Base-by-base conservation (phyloP, 2,329 filamentous ascomycete species). In the Penicillium fuscoglaucum region DNA sequence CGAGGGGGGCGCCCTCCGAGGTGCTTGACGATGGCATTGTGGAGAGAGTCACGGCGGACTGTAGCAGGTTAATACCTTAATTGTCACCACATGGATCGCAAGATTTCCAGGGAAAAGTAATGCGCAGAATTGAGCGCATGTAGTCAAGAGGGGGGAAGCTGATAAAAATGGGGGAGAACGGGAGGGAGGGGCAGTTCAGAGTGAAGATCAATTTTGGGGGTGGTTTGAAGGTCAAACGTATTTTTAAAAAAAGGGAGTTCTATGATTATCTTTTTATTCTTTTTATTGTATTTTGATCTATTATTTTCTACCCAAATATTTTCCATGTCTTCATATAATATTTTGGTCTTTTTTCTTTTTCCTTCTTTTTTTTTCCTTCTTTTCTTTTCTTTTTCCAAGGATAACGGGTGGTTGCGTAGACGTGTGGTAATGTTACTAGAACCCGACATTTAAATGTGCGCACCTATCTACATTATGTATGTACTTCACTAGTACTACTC, bases 1-100 rank as follows among this genome's bases (percentile, higher is more conserved):
- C 85, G 55, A 88, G 81, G 55, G 85, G 85, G 55, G 79, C 78
- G 59, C 80, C 78, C 47, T 79, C 76, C 56, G 72, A 66, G 59
- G 81, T 78, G 54, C 74, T 66, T 44, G 72, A 46, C 24, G 64
- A 60, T 43, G 66, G 65, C 66, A 68, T 68, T 47, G 60, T 59
- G 40, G 51, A 21, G 31, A 39, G 49, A 55, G 58, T 66, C 59
- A 52, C 62, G 49, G 43, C 21, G 43, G 52, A 60, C 60, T 64
- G 58, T 62, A 41, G 52, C 24, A 9, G 41, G 60, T 61, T 31
- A 57, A 53, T 55, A 43, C 39, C 33, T 35, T 39, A 21, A 21
- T 61, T 50, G 59, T 64, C 60, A 63, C 63, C 64, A 50, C 66
- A 68, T 67, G 60, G 60, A 62, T 35, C 43, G 43, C 46, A 29